Conservation (phyloP, 805 yeast species). For the Candida pseudofarinosa region DNA sequence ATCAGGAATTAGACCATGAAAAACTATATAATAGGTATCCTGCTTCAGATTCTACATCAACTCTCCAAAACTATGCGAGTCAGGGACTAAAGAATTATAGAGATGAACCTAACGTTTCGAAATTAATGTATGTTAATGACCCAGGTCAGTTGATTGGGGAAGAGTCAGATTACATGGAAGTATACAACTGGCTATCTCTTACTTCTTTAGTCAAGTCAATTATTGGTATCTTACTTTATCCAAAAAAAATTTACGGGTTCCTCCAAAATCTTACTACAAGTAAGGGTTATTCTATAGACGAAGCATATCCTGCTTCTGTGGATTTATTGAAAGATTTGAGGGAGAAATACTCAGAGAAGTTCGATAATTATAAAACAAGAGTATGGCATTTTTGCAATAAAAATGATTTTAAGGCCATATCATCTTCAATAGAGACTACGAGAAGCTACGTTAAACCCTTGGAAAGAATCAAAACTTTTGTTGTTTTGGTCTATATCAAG, state of each 20-base stretch:
- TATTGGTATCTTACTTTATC: not conserved
- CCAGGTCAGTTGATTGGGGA: not conserved
- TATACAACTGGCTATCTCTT: not conserved
- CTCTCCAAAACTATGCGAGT: not conserved
- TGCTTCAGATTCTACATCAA: not conserved
- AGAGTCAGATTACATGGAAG: not conserved
- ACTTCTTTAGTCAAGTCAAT: not conserved
- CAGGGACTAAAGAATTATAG: not conserved
- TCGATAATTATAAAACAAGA: conserved; percentile 6
- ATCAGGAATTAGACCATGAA: not conserved
- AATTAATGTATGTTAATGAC: not conserved
- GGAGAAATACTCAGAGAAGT: conserved; percentile 1
- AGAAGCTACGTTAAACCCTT: conserved; percentile 9
- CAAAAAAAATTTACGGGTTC: not conserved
- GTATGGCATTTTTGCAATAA: conserved; percentile 14
- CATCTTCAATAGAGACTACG: conserved; percentile 1
- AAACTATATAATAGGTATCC: not conserved
- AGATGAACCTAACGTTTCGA: not conserved
- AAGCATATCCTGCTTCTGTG: conserved; percentile 4
- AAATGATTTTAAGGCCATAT: conserved; percentile 6
- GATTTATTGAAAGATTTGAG: not conserved
- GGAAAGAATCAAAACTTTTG: conserved; percentile 4
- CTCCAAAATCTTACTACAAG: conserved; percentile 3
- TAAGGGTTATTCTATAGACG: conserved; percentile 1
- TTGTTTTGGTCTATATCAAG: conserved; percentile 7